Percentiles rank a stretch among this genome's conserved stretches.
These are phyloP conservation scores for Pontederia crassipes DNA, from an alignment of 176 grass and related monocot genomes.

Conservation along the genomic window DNA sequence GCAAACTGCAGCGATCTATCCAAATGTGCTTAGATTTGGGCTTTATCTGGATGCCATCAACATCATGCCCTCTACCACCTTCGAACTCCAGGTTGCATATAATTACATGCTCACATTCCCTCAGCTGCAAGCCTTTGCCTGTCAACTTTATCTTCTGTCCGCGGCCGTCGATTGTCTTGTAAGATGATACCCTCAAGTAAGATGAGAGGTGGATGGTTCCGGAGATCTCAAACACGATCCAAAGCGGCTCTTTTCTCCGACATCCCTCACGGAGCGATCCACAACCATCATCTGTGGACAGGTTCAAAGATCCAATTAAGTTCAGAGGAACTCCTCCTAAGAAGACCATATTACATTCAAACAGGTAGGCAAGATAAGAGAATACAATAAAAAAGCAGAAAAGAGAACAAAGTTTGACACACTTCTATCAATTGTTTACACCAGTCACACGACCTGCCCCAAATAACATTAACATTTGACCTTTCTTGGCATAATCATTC, in stretches of 20 bases:
- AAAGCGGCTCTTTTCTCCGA: constrained; percentile 37
- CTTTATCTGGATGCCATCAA: constrained; percentile 77
- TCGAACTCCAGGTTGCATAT: constrained; percentile 69
- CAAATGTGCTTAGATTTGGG: constrained; percentile 48
- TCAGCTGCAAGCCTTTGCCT: constrained; percentile 67
- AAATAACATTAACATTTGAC: too few relatives aligned
- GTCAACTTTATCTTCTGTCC: constrained; percentile 43
- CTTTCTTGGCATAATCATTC: too few relatives aligned
- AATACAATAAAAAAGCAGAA: too few relatives aligned
- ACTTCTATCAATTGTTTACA: too few relatives aligned
- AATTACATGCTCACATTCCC: constrained; percentile 57
- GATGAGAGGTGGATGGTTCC: constrained; percentile 45
- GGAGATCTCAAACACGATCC: constrained; percentile 65
- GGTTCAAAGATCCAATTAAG: neutral
- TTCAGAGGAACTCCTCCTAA: too few relatives aligned
- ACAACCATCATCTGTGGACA: constrained; percentile 43
- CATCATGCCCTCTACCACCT: constrained; percentile 56
- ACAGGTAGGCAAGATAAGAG: too few relatives aligned
- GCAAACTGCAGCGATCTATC: constrained; percentile 63
- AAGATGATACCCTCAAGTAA: constrained; percentile 56
- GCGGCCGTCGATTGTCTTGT: constrained; percentile 77
- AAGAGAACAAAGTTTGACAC: too few relatives aligned
- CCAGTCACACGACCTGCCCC: too few relatives aligned
- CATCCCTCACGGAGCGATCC: constrained; percentile 60
- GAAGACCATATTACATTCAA: neutral